Evolutionary conservation across 1,284 basidiomycete genomes (phyloP).

Genomic region (Trichosporon sp.): DNA sequence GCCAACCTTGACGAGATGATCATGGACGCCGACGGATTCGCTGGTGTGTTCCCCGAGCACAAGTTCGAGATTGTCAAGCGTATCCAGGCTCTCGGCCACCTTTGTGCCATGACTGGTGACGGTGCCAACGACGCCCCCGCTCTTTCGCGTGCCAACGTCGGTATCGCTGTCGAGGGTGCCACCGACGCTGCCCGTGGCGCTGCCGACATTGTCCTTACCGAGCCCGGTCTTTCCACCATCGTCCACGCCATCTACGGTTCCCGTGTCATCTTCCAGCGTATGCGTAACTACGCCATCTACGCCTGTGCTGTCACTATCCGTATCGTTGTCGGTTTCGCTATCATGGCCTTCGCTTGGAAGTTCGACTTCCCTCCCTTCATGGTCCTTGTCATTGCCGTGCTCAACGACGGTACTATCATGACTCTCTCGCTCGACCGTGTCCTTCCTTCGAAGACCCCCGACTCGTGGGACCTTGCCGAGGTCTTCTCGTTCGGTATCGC

Average conservation of each 20-base stretch:
- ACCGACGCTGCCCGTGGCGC: constrained; percentile 94
- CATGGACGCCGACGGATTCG: constrained; percentile 67
- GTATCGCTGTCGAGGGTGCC: constrained; percentile 96
- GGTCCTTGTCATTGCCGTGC: constrained; percentile 93
- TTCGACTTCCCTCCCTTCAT: constrained; percentile 99
- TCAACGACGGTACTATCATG: constrained; percentile 99
- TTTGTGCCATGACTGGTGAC: constrained; percentile 93
- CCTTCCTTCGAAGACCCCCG: constrained; percentile 84
- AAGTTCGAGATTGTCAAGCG: constrained; percentile 92
- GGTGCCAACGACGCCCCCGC: constrained; percentile 96
- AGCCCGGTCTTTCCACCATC: constrained; percentile 94
- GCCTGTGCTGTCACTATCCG: constrained; percentile 95
- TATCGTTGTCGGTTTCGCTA: constrained; percentile 96
- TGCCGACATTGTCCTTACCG: constrained; percentile 91
- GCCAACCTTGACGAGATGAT: constrained; percentile 88
- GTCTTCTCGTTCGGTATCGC: constrained; percentile 94
- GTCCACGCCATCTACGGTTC: constrained; percentile 94
- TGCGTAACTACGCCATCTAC: constrained; percentile 95
- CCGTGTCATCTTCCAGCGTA: constrained; percentile 95
- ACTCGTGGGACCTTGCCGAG: constrained; percentile 94
- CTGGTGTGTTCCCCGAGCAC: constrained; percentile 96
- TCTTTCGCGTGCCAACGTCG: constrained; percentile 90
- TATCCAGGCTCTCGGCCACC: constrained; percentile 84
- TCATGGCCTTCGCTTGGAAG: constrained; percentile 92
- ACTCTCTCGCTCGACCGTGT: constrained; percentile 96